Evolutionary conservation across 768 basidiomycete genomes (phyloP).

Genomic region (Collybia nuda): DNA sequence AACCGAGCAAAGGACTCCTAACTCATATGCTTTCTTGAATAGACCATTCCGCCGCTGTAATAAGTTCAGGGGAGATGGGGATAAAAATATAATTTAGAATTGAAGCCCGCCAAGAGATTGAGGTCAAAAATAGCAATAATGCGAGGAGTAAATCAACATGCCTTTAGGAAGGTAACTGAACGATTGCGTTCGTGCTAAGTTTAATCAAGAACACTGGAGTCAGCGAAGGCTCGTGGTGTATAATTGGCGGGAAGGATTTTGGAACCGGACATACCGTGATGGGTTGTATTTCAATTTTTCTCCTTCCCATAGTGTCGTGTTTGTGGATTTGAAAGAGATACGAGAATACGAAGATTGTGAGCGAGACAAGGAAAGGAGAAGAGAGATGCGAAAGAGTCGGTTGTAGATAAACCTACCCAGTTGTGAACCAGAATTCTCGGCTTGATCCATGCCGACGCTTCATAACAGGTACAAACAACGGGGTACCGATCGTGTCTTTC

Average conservation of each 20-base stretch:
- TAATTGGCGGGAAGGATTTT: conserved; percentile 23
- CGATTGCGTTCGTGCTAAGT: conserved; percentile 89
- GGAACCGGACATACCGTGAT: conserved; percentile 56
- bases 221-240: conserved; percentile 6
- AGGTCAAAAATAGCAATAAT: conserved; percentile 64
- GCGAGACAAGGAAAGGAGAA: no score
- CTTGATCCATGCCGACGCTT: no score
- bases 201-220: conserved; percentile 26
- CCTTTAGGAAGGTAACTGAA: conserved; percentile 90
- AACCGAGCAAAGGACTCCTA: conserved; percentile 87
- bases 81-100: conserved; percentile 5
- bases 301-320: conserved; percentile 48
- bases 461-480: no score
- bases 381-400: no score
- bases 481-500: no score
- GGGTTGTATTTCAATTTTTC: conserved; percentile 82
- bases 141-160: conserved; percentile 33
- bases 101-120: conserved; percentile 37
- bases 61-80: conserved; percentile 31
- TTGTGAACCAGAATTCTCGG: no score
- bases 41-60: conserved; percentile 82
- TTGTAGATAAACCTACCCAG: no score
- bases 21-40: conserved; percentile 90
- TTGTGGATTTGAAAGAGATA: no score
- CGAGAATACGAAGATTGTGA: no score